A percentile compares a stretch with the other conserved stretches of the same genome.
Conservation (phyloP, 2,329 filamentous ascomycete genomes). For the Fusarium sp. region DNA sequence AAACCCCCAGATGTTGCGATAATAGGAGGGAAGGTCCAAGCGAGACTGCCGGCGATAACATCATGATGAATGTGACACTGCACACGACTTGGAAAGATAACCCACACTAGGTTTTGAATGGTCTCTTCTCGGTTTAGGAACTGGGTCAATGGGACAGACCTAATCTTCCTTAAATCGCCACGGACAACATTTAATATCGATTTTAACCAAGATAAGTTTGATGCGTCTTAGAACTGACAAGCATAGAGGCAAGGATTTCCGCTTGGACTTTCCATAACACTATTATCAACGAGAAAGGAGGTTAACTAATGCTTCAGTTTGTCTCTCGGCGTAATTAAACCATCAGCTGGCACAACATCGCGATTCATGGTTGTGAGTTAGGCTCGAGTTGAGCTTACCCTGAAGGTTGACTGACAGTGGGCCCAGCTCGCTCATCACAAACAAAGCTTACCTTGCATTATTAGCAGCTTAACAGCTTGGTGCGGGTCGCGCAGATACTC, state of each 20-base stretch:
- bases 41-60: background rate
- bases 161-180: background rate
- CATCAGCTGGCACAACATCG: accelerated
- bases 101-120: accelerated
- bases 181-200: accelerated
- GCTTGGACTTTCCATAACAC: background rate
- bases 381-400: background rate
- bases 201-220: no score
- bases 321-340: background rate
- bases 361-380: background rate
- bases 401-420: accelerated
- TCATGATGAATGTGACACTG: background rate
- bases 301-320: accelerated
- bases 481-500: accelerated
- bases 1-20: no score
- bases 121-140: accelerated
- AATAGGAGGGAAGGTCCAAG: background rate
- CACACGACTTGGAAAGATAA: background rate
- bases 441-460: background rate
- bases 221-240: no score
- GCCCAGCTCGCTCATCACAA: accelerated
- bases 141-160: accelerated
- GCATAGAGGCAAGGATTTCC: accelerated
- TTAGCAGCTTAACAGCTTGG: background rate
- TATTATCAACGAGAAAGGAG: accelerated